These are phyloP conservation scores for Escallonia herrerae DNA, from an alignment of 129 eudicot genomes.

Conservation along the genomic window DNA sequence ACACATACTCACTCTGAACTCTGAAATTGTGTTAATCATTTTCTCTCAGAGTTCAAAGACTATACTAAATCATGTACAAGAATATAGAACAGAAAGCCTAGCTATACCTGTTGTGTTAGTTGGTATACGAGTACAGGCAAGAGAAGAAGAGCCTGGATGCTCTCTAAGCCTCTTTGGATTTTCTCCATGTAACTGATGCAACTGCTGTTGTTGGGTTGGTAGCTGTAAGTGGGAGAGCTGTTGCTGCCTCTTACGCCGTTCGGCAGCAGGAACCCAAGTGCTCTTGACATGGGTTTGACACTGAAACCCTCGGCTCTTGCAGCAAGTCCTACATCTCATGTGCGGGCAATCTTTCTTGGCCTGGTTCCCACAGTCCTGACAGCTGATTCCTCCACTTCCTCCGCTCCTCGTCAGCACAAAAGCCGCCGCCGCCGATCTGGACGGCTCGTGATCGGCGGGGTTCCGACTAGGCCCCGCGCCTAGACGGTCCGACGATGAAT, in stretches of 20 bases:
- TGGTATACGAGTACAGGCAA: slow-evolving; percentile 20
- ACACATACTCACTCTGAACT: too few relatives aligned
- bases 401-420: slow-evolving; percentile 49
- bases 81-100: background rate
- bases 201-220: slow-evolving; percentile 8
- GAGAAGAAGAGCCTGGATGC: slow-evolving; percentile 14
- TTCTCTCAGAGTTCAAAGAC: too few relatives aligned
- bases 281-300: slow-evolving; percentile 80
- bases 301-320: slow-evolving; percentile 82
- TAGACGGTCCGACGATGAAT: slow-evolving; percentile 1
- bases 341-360: slow-evolving; percentile 85
- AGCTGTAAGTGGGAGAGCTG: slow-evolving; percentile 16
- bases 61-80: too few relatives aligned
- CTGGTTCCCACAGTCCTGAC: slow-evolving; percentile 93
- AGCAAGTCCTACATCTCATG: slow-evolving; percentile 85
- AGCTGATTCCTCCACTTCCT: slow-evolving; percentile 30
- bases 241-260: slow-evolving; percentile 69
- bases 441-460: background rate
- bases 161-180: slow-evolving; percentile 2
- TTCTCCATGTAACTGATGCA: slow-evolving; percentile 1
- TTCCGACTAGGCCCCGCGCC: background rate
- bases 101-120: slow-evolving; percentile 18
- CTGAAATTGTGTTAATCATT: too few relatives aligned
- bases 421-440: slow-evolving; percentile 16
- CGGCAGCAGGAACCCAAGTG: slow-evolving; percentile 90